Percentiles rank a stretch among this genome's conserved stretches.
Evolutionary conservation across 257 asterid species (phyloP).

Genomic region (Craterostigma plantagineum): DNA sequence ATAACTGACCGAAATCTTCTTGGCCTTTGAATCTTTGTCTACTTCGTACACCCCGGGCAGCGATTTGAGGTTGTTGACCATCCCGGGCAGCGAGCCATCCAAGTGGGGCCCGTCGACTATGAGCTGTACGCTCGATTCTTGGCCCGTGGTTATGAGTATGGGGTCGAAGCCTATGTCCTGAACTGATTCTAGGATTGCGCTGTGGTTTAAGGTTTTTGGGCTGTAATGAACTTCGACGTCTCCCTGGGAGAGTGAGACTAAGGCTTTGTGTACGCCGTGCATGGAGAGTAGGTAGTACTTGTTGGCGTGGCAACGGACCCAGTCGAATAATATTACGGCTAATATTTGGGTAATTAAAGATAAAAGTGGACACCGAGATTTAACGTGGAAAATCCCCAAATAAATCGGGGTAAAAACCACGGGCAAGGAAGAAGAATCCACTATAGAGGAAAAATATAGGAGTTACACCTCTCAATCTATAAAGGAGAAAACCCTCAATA

Average conservation of each 20-base stretch:
- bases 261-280: constrained; percentile 31
- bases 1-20: constrained; percentile 21
- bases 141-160: constrained; percentile 23
- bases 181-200: constrained; percentile 19
- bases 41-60: constrained; percentile 29
- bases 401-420: too few species aligned
- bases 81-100: constrained; percentile 13
- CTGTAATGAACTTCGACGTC: constrained; percentile 31
- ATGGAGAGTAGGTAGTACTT: constrained; percentile 22
- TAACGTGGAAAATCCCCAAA: too few species aligned
- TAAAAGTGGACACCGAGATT: too few species aligned
- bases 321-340: too few species aligned
- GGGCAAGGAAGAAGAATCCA: too few species aligned
- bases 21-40: constrained; percentile 11
- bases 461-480: too few species aligned
- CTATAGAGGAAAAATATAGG: too few species aligned
- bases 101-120: constrained; percentile 20
- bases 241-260: constrained; percentile 23
- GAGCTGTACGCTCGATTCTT: constrained; percentile 18
- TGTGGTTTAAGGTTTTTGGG: constrained; percentile 16
- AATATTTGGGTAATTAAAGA: too few species aligned
- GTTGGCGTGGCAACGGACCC: too few species aligned
- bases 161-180: constrained; percentile 35
- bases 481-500: too few species aligned
- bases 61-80: constrained; percentile 19